phyloP scores from a whole-genome alignment of 495 filamentous ascomycete species.

The Penicillium argentinense region DNA sequence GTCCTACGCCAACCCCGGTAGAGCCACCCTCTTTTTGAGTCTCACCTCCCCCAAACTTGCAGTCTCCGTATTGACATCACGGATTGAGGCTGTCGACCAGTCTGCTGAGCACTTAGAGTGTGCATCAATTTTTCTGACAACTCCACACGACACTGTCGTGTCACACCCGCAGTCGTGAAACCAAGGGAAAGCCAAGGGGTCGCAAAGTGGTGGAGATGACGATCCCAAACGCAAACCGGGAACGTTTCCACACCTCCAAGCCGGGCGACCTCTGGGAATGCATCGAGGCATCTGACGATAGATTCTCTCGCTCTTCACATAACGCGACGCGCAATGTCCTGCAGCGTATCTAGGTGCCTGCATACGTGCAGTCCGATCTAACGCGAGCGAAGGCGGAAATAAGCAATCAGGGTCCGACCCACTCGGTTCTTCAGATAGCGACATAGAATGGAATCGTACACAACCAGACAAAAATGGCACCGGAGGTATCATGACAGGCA shows the following conservation, averaged over 20 bases:
- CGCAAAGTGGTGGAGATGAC: background rate
- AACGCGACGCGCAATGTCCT: background rate
- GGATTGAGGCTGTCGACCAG: background rate
- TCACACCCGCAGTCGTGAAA: background rate
- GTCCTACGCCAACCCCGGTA: too few relatives aligned
- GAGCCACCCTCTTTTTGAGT: background rate
- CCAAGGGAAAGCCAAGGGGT: background rate
- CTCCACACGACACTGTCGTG: background rate
- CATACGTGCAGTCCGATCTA: background rate
- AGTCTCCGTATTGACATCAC: constrained; percentile 2
- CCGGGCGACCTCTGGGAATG: too few relatives aligned
- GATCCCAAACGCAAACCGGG: too few relatives aligned
- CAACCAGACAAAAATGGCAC: too few relatives aligned
- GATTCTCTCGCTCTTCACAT: background rate
- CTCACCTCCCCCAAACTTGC: background rate
- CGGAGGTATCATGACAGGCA: background rate
- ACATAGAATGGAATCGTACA: too few relatives aligned
- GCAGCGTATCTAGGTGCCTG: too few relatives aligned
- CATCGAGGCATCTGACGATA: too few relatives aligned
- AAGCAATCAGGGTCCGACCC: constrained; percentile 1
- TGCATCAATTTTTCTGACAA: background rate
- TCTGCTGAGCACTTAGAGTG: background rate
- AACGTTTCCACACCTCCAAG: too few relatives aligned
- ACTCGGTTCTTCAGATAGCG: background rate
- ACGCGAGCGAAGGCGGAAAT: background rate